Conservation (phyloP, 2,329 filamentous ascomycete genomes). For the Pseudofabraea citricarpa region DNA sequence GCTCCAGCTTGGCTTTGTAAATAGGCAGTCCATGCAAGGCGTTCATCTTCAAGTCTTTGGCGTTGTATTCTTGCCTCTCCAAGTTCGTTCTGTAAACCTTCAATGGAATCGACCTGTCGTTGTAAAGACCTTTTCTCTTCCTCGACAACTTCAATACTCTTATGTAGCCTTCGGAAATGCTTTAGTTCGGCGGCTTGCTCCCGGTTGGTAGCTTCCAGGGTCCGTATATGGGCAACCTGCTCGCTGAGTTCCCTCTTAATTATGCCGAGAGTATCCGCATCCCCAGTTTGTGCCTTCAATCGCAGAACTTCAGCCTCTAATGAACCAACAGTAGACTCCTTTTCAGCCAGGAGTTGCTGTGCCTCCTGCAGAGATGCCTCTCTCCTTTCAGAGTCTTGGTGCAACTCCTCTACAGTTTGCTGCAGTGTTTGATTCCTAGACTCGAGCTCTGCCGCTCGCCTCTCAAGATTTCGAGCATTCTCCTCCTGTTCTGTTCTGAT, state of each 20-base stretch:
- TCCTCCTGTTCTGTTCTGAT: slow-evolving; percentile 59
- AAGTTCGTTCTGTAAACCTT: slow-evolving; percentile 70
- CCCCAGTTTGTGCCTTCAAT: slow-evolving; percentile 80
- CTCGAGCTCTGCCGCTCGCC: slow-evolving; percentile 58
- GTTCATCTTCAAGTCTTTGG: slow-evolving; percentile 84
- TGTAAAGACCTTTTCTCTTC: slow-evolving; percentile 88
- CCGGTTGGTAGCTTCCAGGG: slow-evolving; percentile 73
- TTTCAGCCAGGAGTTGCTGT: slow-evolving; percentile 47
- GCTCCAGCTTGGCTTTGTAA: slow-evolving; percentile 63
- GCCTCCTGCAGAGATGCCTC: slow-evolving; percentile 26
- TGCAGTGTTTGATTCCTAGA: slow-evolving; percentile 54
- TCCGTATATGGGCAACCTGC: slow-evolving; percentile 86
- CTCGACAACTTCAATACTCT: slow-evolving; percentile 88
- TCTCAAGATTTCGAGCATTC: slow-evolving; percentile 57
- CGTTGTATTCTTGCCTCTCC: slow-evolving; percentile 76
- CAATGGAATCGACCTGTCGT: slow-evolving; percentile 69
- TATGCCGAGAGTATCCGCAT: slow-evolving; percentile 78
- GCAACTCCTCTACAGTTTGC: slow-evolving; percentile 44
- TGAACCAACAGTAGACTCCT: slow-evolving; percentile 65
- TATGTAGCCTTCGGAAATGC: slow-evolving; percentile 73
- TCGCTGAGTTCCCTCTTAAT: slow-evolving; percentile 86
- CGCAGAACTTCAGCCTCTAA: slow-evolving; percentile 80
- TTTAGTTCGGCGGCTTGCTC: slow-evolving; percentile 78
- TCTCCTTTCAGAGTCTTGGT: slow-evolving; percentile 36
- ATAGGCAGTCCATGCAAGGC: slow-evolving; percentile 80